Evolutionary conservation across 495 filamentous ascomycete genomes (phyloP).

Genomic region (Penicillium paxilli): DNA sequence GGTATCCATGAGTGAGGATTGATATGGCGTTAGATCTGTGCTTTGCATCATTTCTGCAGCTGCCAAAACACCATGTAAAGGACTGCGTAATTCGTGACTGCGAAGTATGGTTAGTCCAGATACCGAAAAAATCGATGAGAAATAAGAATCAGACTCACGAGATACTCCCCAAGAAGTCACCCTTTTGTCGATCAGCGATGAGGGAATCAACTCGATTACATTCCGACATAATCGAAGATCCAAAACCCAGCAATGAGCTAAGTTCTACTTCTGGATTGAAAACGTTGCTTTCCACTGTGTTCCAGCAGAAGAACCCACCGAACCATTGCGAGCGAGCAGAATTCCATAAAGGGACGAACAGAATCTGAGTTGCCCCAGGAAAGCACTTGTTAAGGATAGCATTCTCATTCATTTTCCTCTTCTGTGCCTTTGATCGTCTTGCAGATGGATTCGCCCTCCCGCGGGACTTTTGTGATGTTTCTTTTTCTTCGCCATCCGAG

Average conservation of each 20-base stretch:
- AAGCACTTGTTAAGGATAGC: conserved; percentile 40
- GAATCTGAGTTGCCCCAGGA: conserved; percentile 39
- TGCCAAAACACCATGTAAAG: conserved; percentile 72
- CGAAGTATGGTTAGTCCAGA: conserved; percentile 24
- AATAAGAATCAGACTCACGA: conserved; percentile 42
- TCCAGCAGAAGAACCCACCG: conserved; percentile 67
- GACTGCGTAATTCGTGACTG: conserved; percentile 73
- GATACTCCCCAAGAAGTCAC: conserved; percentile 72
- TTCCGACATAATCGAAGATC: conserved; percentile 66
- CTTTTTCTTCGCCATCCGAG: conserved; percentile 36
- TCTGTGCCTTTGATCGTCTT: conserved; percentile 32
- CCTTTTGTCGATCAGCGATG: conserved; percentile 60
- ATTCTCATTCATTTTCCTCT: conserved; percentile 39
- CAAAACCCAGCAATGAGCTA: conserved; percentile 58
- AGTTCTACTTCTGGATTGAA: conserved; percentile 39
- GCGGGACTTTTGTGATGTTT: conserved; percentile 18
- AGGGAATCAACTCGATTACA: conserved; percentile 59
- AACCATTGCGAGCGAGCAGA: conserved; percentile 65
- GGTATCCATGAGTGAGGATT: conserved; percentile 64
- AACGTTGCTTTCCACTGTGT: conserved; percentile 34
- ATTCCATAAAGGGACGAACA: conserved; percentile 65
- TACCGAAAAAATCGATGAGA: conserved; percentile 23
- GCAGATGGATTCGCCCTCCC: conserved; percentile 4
- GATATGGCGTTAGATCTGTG: conserved; percentile 44
- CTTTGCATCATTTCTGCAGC: conserved; percentile 62